Evolutionary conservation across 169 alveolate genomes (phyloP).

Genomic region (Plasmodium coatneyi): DNA sequence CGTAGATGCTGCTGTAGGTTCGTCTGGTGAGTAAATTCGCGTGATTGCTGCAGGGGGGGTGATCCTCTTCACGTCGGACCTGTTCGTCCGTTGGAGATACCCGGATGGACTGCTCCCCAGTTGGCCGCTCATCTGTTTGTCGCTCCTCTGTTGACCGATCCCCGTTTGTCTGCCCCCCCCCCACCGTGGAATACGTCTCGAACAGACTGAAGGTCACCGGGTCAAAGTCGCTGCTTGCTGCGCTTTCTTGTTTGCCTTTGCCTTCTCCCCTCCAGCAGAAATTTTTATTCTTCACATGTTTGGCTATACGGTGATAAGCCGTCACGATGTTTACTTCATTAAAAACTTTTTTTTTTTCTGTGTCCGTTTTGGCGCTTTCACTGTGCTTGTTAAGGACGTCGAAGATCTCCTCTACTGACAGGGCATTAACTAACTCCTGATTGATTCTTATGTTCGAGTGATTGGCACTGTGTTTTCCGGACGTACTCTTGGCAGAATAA

Average conservation of each 20-base stretch:
- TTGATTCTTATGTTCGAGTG: conserved; percentile 32
- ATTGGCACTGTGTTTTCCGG: background rate
- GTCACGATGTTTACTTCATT: conserved; percentile 63
- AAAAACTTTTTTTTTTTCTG: conserved; percentile 19
- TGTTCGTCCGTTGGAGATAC: background rate
- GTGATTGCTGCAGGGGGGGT: conserved; percentile 12
- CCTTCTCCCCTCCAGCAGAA: background rate
- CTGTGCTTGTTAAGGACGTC: conserved; percentile 15
- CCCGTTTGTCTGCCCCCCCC: background rate
- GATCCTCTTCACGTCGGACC: background rate
- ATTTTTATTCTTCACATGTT: conserved; percentile 63
- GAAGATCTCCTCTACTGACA: conserved; percentile 43
- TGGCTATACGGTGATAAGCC: conserved; percentile 68
- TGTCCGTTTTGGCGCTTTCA: background rate
- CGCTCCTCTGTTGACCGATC: background rate
- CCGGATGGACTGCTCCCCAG: background rate
- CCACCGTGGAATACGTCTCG: conserved; percentile 22
- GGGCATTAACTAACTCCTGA: conserved; percentile 48
- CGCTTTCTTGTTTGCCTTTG: background rate
- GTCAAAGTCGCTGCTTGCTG: conserved; percentile 6
- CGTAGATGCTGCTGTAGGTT: conserved; percentile 18
- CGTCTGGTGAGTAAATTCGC: background rate
- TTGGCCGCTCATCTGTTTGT: background rate
- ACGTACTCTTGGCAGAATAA: background rate
- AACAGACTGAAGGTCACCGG: conserved; percentile 46